Evolutionary conservation across 2,329 filamentous ascomycete species (phyloP).

Genomic region (Hawksworthiomyces lignivorus): DNA sequence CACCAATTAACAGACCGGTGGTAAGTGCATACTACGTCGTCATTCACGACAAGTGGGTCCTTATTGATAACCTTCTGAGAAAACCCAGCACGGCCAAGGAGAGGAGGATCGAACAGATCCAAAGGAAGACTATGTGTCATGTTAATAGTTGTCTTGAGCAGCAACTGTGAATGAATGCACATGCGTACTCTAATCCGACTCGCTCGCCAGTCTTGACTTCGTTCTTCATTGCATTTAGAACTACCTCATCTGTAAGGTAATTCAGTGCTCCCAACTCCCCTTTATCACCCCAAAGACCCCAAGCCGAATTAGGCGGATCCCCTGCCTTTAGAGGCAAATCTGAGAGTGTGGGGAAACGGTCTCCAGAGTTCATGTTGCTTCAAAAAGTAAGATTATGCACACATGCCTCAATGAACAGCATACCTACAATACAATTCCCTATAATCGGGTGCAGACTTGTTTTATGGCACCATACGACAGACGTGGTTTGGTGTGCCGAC

Average conservation of each 20-base stretch:
- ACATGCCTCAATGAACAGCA: too few species aligned
- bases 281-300: conserved; percentile 12
- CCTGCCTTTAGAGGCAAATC: conserved; percentile 8
- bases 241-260: conserved; percentile 14
- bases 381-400: too few species aligned
- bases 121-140: conserved; percentile 8
- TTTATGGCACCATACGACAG: too few species aligned
- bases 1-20: too few species aligned
- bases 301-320: conserved; percentile 14
- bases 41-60: conserved; percentile 11
- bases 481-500: too few species aligned
- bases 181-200: conserved; percentile 13
- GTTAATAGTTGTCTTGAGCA: not conserved
- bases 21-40: conserved; percentile 7
- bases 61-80: conserved; percentile 14
- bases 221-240: conserved; percentile 8
- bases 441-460: too few species aligned
- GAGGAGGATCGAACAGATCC: conserved; percentile 12
- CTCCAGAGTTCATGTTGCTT: not conserved
- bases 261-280: conserved; percentile 11
- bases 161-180: not conserved
- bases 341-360: conserved; percentile 5
- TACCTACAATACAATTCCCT: too few species aligned
- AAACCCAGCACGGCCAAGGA: conserved; percentile 13
- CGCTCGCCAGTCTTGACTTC: conserved; percentile 12